Evolutionary conservation across 106 monocot genomes (phyloP).

Genomic region (Dendrobium chrysotoxum): DNA sequence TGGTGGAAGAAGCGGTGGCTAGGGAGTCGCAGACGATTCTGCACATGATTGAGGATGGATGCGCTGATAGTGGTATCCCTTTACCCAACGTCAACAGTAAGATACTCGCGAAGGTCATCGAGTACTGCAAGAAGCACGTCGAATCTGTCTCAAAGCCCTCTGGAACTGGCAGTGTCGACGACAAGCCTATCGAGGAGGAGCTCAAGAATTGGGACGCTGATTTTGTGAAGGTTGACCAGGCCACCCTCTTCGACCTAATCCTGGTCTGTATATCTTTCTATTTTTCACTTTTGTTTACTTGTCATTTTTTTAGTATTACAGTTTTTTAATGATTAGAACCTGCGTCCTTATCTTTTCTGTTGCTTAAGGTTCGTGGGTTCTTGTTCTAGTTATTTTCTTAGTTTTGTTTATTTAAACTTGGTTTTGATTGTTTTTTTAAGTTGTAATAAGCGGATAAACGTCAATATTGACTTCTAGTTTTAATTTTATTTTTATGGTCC

Average conservation of each 20-base stretch:
- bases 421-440: too few species aligned
- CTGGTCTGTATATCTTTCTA: conserved; percentile 23
- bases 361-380: background rate
- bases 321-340: too few species aligned
- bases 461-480: too few species aligned
- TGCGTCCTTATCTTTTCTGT: background rate
- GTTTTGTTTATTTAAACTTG: background rate
- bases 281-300: background rate
- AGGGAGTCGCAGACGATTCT: conserved; percentile 53
- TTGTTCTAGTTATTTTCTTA: background rate
- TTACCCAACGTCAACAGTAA: conserved; percentile 46
- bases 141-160: conserved; percentile 17
- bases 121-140: conserved; percentile 78
- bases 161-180: background rate
- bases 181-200: conserved; percentile 28
- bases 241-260: conserved; percentile 59
- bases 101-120: conserved; percentile 66
- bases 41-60: conserved; percentile 59
- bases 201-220: conserved; percentile 50
- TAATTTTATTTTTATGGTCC: too few species aligned
- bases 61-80: conserved; percentile 45
- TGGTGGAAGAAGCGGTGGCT: conserved; percentile 50
- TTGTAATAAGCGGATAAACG: too few species aligned
- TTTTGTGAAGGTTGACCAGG: conserved; percentile 56
- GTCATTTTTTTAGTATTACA: background rate